These are phyloP conservation scores for Coemansia guatemalensis DNA, from an alignment of 192 early-diverging fungal genomes.

Conservation along the genomic window DNA sequence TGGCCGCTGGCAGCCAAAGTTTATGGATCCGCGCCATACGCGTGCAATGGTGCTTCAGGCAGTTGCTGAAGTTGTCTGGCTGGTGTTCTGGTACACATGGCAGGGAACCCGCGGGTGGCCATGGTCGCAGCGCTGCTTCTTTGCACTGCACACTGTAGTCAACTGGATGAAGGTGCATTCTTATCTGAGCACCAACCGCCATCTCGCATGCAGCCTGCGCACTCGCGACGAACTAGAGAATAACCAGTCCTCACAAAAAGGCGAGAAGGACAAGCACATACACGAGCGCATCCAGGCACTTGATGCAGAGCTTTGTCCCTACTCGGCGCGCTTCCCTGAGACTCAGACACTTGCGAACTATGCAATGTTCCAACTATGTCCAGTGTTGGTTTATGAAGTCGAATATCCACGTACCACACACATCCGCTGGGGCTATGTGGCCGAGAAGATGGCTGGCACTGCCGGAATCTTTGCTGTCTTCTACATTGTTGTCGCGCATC, in stretches of 20 bases:
- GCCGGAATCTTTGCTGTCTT: slow-evolving; percentile 78
- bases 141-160: slow-evolving; percentile 82
- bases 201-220: slow-evolving; percentile 54
- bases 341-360: slow-evolving; percentile 85
- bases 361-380: slow-evolving; percentile 82
- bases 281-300: slow-evolving; percentile 54
- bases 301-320: slow-evolving; percentile 58
- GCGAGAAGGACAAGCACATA: slow-evolving; percentile 1
- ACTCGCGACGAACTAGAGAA: slow-evolving; percentile 11
- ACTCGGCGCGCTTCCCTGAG: slow-evolving; percentile 65
- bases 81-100: slow-evolving; percentile 62
- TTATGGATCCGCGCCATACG: slow-evolving; percentile 23
- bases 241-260: slow-evolving; percentile 21
- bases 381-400: slow-evolving; percentile 90
- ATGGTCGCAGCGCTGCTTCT: slow-evolving; percentile 88
- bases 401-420: slow-evolving; percentile 85
- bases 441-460: slow-evolving; percentile 77
- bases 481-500: slow-evolving; percentile 83
- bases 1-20: slow-evolving; percentile 18
- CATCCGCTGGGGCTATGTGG: slow-evolving; percentile 85
- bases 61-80: slow-evolving; percentile 57
- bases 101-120: slow-evolving; percentile 69
- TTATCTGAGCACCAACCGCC: slow-evolving; percentile 81
- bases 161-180: slow-evolving; percentile 98
- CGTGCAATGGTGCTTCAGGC: slow-evolving; percentile 56